Evolutionary conservation across 345 rosid genomes (phyloP).

Genomic region (Populus euphratica): DNA sequence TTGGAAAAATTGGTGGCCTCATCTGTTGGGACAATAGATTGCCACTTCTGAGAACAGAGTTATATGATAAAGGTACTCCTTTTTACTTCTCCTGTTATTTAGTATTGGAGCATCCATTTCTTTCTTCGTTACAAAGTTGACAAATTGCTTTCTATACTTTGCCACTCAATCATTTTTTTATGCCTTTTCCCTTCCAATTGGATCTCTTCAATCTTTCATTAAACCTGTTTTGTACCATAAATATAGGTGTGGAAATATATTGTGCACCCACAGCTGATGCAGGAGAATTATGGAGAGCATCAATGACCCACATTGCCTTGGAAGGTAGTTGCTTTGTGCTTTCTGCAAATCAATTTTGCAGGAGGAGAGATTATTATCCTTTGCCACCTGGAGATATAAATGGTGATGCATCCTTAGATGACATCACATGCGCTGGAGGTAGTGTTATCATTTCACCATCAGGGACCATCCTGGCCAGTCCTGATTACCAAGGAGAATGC

Average conservation of each 20-base stretch:
- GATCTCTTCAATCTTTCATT: not conserved
- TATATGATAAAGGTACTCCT: constrained; percentile 22
- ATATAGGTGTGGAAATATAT: constrained; percentile 28
- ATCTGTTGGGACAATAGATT: constrained; percentile 22
- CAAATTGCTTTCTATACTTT: not conserved
- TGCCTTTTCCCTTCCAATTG: not conserved
- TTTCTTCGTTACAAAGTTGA: not conserved
- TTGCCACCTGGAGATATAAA: not conserved
- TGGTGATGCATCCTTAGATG: not conserved
- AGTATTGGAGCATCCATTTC: not conserved
- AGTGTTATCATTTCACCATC: constrained; percentile 26
- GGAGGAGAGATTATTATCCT: constrained; percentile 15
- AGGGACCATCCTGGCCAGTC: constrained; percentile 21
- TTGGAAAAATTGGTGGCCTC: constrained; percentile 24
- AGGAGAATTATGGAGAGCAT: constrained; percentile 14
- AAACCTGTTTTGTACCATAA: not conserved
- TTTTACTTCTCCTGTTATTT: not conserved
- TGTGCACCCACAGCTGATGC: constrained; percentile 25
- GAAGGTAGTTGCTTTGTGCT: constrained; percentile 34
- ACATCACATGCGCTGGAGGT: constrained; percentile 16
- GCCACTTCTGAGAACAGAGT: constrained; percentile 17
- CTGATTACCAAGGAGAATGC: constrained; percentile 23
- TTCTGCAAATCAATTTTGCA: constrained; percentile 24
- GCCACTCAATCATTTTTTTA: not conserved
- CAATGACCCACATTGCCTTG: constrained; percentile 20